phyloP scores from a whole-genome alignment of 257 asterid species.

The Gentiana macrophylla region DNA sequence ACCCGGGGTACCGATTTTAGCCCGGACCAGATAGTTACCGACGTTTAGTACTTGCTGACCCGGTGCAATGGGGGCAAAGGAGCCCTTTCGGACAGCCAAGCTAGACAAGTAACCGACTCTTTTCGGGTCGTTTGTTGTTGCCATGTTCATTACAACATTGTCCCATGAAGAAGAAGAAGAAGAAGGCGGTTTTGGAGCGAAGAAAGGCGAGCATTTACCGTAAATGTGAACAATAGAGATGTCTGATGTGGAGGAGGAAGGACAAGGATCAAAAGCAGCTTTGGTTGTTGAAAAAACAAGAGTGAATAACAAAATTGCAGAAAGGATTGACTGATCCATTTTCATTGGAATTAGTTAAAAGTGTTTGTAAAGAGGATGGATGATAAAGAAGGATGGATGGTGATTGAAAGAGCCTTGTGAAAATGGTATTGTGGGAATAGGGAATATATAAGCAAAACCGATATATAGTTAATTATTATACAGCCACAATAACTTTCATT shows the following conservation, averaged over 20 bases:
- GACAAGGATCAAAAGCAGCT: slow-evolving; percentile 43
- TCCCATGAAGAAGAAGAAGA: slow-evolving; percentile 51
- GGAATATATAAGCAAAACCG: not conserved
- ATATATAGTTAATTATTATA: too few species aligned
- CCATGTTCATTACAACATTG: slow-evolving; percentile 53
- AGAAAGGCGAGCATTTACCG: slow-evolving; percentile 80
- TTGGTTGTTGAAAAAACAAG: slow-evolving; percentile 29
- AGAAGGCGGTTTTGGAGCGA: slow-evolving; percentile 36
- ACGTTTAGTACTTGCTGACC: slow-evolving; percentile 47
- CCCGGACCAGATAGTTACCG: slow-evolving; percentile 70
- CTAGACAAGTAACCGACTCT: slow-evolving; percentile 59
- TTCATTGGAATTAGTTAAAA: not conserved
- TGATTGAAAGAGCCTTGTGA: not conserved
- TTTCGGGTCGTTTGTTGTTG: slow-evolving; percentile 50
- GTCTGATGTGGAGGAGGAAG: slow-evolving; percentile 41
- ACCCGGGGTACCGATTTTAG: slow-evolving; percentile 71
- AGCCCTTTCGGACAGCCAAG: slow-evolving; percentile 38
- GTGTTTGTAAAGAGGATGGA: slow-evolving; percentile 7
- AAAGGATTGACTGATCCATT: slow-evolving; percentile 30
- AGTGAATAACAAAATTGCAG: slow-evolving; percentile 23
- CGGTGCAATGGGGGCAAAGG: slow-evolving; percentile 50
- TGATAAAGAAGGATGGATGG: slow-evolving; percentile 4
- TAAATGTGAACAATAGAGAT: slow-evolving; percentile 62
- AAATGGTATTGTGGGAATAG: not conserved
- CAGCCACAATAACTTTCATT: too few species aligned